Percentiles rank a stretch among this genome's conserved stretches.
Conservation (phyloP, 2,329 filamentous ascomycete genomes). For the Exophiala spinifera region DNA sequence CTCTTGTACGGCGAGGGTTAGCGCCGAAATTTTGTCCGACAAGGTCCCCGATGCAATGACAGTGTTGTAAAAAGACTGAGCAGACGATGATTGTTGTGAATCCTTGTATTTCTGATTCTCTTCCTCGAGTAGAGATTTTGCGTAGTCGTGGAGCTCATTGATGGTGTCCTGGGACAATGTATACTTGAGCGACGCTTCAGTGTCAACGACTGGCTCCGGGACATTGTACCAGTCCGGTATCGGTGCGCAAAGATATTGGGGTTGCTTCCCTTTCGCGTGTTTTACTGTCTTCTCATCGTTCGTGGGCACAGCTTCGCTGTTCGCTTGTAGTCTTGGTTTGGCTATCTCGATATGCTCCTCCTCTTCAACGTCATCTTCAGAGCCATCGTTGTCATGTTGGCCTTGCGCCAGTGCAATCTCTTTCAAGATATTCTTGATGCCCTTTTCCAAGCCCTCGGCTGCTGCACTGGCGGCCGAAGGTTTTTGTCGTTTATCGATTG, state of each 20-base stretch:
- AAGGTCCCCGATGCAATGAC: slow-evolving; percentile 97
- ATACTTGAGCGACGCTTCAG: slow-evolving; percentile 19
- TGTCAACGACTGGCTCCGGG: slow-evolving; percentile 13
- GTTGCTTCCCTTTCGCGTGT: slow-evolving; percentile 30
- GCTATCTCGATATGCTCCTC: slow-evolving; percentile 29
- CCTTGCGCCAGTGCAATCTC: slow-evolving; percentile 45
- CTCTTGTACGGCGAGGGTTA: slow-evolving; percentile 92
- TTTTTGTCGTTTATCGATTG: neutral
- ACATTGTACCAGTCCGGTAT: slow-evolving; percentile 30
- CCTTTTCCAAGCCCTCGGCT: slow-evolving; percentile 42
- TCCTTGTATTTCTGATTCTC: slow-evolving; percentile 74
- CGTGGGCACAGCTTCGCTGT: slow-evolving; percentile 12
- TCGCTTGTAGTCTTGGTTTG: neutral
- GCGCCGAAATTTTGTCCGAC: slow-evolving; percentile 91
- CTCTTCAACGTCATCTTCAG: slow-evolving; percentile 40
- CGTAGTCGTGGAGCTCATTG: slow-evolving; percentile 62
- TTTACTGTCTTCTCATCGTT: slow-evolving; percentile 35
- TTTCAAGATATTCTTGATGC: slow-evolving; percentile 33
- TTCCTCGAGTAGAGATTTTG: slow-evolving; percentile 68
- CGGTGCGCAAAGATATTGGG: slow-evolving; percentile 26
- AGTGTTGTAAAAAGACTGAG: slow-evolving; percentile 92
- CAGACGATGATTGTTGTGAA: slow-evolving; percentile 71
- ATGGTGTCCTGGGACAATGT: slow-evolving; percentile 22
- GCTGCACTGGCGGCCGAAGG: slow-evolving; percentile 11
- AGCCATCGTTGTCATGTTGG: slow-evolving; percentile 35